Percentiles rank a stretch among this genome's conserved stretches.
These are phyloP conservation scores for Saturnispora gosingensis DNA, from an alignment of 805 yeast genomes.

Conservation along the genomic window DNA sequence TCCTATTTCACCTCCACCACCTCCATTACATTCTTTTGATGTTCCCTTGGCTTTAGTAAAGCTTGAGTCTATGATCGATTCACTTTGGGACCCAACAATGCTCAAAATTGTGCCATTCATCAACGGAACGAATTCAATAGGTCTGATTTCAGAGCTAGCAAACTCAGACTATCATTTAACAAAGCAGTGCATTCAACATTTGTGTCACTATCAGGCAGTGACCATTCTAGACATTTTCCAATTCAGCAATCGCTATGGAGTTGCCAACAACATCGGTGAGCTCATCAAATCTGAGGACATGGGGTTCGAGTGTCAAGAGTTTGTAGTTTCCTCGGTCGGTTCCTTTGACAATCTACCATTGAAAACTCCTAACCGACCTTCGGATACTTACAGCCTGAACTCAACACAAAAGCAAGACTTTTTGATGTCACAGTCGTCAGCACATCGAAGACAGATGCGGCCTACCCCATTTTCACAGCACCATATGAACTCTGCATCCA, in stretches of 20 bases:
- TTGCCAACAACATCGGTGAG: constrained; percentile 65
- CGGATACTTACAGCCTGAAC: not conserved
- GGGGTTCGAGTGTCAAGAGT: constrained; percentile 79
- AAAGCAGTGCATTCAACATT: constrained; percentile 80
- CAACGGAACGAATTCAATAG: constrained; percentile 79
- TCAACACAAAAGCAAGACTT: not conserved
- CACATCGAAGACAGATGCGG: not conserved
- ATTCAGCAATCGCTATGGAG: constrained; percentile 79
- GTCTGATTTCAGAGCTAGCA: constrained; percentile 66
- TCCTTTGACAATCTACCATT: constrained; percentile 23
- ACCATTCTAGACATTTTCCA: constrained; percentile 81
- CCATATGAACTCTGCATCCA: constrained; percentile 6
- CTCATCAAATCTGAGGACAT: constrained; percentile 57
- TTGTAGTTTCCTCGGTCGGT: constrained; percentile 45
- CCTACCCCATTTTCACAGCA: not conserved
- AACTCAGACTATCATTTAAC: constrained; percentile 73
- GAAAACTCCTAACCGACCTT: constrained; percentile 12
- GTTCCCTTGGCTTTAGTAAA: constrained; percentile 90
- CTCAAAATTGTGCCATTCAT: constrained; percentile 75
- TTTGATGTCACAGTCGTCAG: not conserved
- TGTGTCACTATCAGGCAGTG: constrained; percentile 82
- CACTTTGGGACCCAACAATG: constrained; percentile 97
- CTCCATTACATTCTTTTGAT: constrained; percentile 65
- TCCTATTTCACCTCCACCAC: constrained; percentile 78
- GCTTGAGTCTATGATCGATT: constrained; percentile 64